These are phyloP conservation scores for Amphirosellinia nigrospora DNA, from an alignment of 495 filamentous ascomycete species.

Conservation along the genomic window DNA sequence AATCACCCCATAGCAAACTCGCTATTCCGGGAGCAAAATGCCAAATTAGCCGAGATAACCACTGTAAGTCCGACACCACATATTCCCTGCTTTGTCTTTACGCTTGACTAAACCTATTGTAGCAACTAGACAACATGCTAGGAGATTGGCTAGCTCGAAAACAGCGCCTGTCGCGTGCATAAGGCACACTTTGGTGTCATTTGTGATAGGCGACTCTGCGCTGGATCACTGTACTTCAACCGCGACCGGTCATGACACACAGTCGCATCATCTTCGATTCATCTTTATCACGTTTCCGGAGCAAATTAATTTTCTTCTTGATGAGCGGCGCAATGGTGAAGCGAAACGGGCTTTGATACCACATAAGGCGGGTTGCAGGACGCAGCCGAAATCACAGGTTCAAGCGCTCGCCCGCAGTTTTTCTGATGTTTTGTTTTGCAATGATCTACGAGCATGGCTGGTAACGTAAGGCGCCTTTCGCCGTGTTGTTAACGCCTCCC, in stretches of 20 bases:
- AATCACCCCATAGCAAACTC: conserved; percentile 84
- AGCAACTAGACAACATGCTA: conserved; percentile 84
- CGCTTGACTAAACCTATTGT: conserved; percentile 31
- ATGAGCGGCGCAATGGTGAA: conserved; percentile 25
- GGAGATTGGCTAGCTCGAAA: conserved; percentile 79
- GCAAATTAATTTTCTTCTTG: conserved; percentile 22
- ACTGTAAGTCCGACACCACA: conserved; percentile 55
- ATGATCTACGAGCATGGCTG: conserved; percentile 25
- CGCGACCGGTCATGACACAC: not conserved
- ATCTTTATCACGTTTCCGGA: conserved; percentile 14
- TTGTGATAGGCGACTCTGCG: not conserved
- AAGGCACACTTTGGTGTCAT: conserved; percentile 46
- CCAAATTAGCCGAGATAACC: conserved; percentile 79
- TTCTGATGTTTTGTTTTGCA: conserved; percentile 19
- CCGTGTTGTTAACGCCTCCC: conserved; percentile 12
- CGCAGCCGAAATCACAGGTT: conserved; percentile 15
- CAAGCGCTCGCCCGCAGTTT: conserved; percentile 14
- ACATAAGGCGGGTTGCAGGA: conserved; percentile 21
- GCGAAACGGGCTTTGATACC: conserved; percentile 25
- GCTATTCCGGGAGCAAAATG: conserved; percentile 85
- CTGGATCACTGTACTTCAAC: not conserved
- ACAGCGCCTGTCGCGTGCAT: conserved; percentile 46
- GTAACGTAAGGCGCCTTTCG: conserved; percentile 16
- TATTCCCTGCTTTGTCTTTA: not conserved
- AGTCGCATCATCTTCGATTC: conserved; percentile 22